Percentiles rank a stretch among this genome's conserved stretches.
These are phyloP conservation scores for Mortierella sp. DNA, from an alignment of 371 early-diverging fungal species.

Conservation along the genomic window DNA sequence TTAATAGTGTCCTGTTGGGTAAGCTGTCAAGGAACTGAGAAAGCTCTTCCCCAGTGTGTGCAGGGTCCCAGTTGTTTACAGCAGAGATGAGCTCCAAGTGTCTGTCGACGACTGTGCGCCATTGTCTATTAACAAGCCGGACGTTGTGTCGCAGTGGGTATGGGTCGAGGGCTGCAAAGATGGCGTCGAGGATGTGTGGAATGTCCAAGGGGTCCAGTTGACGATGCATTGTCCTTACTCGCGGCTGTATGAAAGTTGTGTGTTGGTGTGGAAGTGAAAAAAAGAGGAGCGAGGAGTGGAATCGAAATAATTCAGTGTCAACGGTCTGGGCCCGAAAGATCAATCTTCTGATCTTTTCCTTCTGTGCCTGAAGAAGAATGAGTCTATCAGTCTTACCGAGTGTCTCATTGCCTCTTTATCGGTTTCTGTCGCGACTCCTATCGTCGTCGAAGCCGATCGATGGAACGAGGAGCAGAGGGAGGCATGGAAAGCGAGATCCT, in stretches of 20 bases:
- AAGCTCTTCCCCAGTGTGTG: neutral
- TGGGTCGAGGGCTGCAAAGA: neutral
- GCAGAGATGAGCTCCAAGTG: neutral
- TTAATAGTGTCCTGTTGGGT: neutral
- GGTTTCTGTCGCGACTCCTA: too few relatives aligned
- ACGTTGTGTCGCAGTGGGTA: neutral
- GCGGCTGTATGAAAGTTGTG: neutral
- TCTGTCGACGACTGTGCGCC: neutral
- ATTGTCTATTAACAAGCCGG: neutral
- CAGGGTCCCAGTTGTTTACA: neutral
- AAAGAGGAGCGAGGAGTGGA: too few relatives aligned
- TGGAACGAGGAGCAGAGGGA: too few relatives aligned
- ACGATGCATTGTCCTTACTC: neutral
- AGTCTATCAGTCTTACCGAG: too few relatives aligned
- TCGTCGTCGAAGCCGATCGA: too few relatives aligned
- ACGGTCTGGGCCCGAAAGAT: too few relatives aligned
- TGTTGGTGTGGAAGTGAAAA: neutral
- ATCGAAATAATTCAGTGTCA: too few relatives aligned
- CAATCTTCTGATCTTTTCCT: too few relatives aligned
- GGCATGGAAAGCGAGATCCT: too few relatives aligned
- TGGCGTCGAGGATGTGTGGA: constrained; percentile 2
- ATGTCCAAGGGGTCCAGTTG: neutral
- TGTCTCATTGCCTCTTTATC: too few relatives aligned
- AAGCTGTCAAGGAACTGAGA: neutral
- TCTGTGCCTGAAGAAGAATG: too few relatives aligned